Base-by-base conservation (phyloP, 2,329 filamentous ascomycete genomes). In the Cephalotrichum gorgonifer region DNA sequence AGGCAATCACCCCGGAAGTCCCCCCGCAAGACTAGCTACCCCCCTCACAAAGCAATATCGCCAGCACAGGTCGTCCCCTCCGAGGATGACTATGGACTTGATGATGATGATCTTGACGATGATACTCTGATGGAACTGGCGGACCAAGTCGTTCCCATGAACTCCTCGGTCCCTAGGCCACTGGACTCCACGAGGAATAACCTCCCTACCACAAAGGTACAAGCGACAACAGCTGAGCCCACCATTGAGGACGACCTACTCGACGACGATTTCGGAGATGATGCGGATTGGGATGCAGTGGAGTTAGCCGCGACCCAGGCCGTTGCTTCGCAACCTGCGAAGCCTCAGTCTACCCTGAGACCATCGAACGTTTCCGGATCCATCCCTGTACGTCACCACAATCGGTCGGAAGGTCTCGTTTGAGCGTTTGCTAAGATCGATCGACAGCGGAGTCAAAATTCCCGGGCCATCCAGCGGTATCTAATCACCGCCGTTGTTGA, bases 401-500 rank as follows among this genome's bases (percentile, higher is more conserved):
- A 17, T 17, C 47, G 47, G 20, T 28, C 20, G 5, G 25, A 20
- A 33, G 35, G 35, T 39, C 6, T 20, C 17, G 17, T 39, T 39
- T 39, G 26, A 17, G 15, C 33, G 23, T 47, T 26, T 50, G 22
- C 48, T 50, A 50, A 50, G 38, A 4, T 15, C 11, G 26, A 15
- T 17, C 22, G 25, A 72, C 78, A 86, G 85, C 79, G 76, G 67
- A 77, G 72, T 62, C 70, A 75, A 62, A 85, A 83, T 63, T 70
- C 75, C 57, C 83, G 81, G 69, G 79, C 83, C 44, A 94, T 95
- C 60, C 88, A 95, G 66, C 84, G 91, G 56, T 95, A 95, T 68
- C 72, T 90, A 54, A 78, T 96, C 57, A 85, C 83, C 55, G 81
- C 84, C 60, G 79, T 90, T 55, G 69, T 85, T 52, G 78, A 86